Conservation (phyloP, 2,329 filamentous ascomycete genomes). For the Beauveria sp. region DNA sequence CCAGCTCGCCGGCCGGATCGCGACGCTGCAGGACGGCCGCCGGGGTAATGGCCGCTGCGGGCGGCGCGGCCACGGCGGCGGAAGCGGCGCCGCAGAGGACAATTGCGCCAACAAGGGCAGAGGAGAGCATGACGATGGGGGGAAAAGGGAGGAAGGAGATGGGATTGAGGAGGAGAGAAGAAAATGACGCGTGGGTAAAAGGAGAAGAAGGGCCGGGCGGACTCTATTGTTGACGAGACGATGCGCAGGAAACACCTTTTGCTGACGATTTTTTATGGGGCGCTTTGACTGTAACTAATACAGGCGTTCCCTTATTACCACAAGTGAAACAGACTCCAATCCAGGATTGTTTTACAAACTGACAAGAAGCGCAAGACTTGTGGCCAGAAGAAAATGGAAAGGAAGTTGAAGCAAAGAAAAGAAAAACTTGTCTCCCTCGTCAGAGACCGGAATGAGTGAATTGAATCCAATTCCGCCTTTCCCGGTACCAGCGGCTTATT, state of each 20-base stretch:
- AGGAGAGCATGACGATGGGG: conserved; percentile 5
- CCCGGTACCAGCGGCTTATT: neutral
- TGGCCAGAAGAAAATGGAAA: too few species aligned
- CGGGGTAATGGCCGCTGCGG: neutral
- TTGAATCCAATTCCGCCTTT: neutral
- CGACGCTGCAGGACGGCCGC: conserved; percentile 14
- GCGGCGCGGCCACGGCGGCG: neutral
- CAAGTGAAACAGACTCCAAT: neutral
- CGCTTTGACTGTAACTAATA: neutral
- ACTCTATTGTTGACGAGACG: neutral
- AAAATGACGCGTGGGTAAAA: neutral
- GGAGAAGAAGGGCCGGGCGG: neutral
- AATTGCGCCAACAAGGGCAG: neutral
- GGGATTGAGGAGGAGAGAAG: neutral
- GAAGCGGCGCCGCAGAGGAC: conserved; percentile 1
- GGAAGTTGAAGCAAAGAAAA: neutral
- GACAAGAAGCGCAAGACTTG: too few species aligned
- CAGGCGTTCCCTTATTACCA: neutral
- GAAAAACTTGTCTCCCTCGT: neutral
- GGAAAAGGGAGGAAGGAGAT: neutral
- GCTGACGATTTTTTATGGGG: conserved; percentile 7
- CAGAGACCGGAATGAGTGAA: neutral
- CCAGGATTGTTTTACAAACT: neutral
- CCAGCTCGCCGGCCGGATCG: conserved; percentile 27
- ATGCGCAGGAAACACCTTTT: neutral